A percentile compares a stretch with the other conserved stretches of the same genome.
These are phyloP conservation scores for Panaeolus papilionaceus DNA, from an alignment of 768 basidiomycete genomes.

Conservation along the genomic window DNA sequence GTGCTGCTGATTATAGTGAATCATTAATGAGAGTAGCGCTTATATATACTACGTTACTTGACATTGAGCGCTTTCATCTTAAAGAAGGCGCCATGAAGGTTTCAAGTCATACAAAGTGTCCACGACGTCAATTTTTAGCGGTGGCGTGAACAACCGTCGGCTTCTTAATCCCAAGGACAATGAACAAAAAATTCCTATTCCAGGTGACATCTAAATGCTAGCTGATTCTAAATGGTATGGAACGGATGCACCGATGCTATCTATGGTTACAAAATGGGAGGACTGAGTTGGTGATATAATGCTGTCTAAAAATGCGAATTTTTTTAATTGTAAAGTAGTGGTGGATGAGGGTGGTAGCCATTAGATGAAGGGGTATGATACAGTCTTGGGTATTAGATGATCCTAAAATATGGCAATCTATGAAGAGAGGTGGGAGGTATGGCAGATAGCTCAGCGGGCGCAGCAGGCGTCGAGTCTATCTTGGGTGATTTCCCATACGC, in stretches of 20 bases:
- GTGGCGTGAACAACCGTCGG: conserved; percentile 12
- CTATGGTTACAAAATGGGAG: conserved; percentile 5
- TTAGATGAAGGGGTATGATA: conserved; percentile 1
- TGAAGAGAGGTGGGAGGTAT: background rate
- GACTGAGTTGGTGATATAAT: conserved; percentile 2
- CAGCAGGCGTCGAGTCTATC: background rate
- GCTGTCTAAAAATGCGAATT: conserved; percentile 4
- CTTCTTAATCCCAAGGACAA: background rate
- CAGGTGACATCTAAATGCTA: conserved; percentile 7
- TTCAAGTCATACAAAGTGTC: background rate
- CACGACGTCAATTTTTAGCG: background rate
- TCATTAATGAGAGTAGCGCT: background rate
- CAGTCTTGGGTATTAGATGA: conserved; percentile 5
- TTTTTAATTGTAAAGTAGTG: background rate
- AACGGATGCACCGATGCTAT: background rate
- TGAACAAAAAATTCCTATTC: background rate
- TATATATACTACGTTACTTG: background rate
- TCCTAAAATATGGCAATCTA: conserved; percentile 10
- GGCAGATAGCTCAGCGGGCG: background rate
- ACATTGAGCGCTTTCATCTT: background rate
- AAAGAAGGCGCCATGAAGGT: background rate
- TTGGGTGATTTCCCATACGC: conserved; percentile 42
- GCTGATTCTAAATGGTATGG: conserved; percentile 2
- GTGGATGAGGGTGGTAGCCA: background rate
- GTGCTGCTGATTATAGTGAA: background rate